Base-by-base conservation (phyloP, 345 rosid genomes). In the Ricinus communis region DNA sequence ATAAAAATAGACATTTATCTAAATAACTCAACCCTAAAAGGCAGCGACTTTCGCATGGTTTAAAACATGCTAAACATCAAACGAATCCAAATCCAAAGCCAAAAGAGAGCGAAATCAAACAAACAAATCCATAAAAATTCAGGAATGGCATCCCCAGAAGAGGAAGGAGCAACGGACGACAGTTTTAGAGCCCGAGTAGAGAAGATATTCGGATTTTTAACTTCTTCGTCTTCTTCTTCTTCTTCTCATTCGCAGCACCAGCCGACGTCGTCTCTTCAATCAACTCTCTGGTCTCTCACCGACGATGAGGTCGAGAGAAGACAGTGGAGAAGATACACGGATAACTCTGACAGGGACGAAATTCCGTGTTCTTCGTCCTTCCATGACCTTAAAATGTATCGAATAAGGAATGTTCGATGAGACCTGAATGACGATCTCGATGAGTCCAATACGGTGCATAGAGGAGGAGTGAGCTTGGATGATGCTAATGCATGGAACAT, bases 401-500 rank as follows among this genome's bases (percentile, higher is more conserved):
- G n/a, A 60, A 21, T 75, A 60, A 28, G 58, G 43, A 70, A 33
- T 27, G 27, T 31, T 46, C 51, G 58, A 16, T 22, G 65, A 31
- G 70, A 74, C 58, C 62, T 71, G 4, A 76, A 67, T 14, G 82
- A 70, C 12, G 77, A 65, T 3, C 78, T 61, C 3, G 79, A 74
- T 1, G 81, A 43, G 6, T 45, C 36, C 28, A 27, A 66, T 19
- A 62, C 25, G 22, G 9, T 31, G 62, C 24, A 58, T 13, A 74
- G 33, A 46, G 47, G 21, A 50, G 71, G 77, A 62, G 74, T 69
- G 49, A 74, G 33, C 50, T 77, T 71, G 19, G 91, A 82, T 66
- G 93, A 71, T n/a, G n/a, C n/a, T n/a, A n/a, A n/a, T n/a, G n/a
- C n/a, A n/a, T 93, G 92, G 93, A 86, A 85, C 31, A 89, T 93